Conservation (phyloP, 139 green algal species). For the Gonium pectorale region DNA sequence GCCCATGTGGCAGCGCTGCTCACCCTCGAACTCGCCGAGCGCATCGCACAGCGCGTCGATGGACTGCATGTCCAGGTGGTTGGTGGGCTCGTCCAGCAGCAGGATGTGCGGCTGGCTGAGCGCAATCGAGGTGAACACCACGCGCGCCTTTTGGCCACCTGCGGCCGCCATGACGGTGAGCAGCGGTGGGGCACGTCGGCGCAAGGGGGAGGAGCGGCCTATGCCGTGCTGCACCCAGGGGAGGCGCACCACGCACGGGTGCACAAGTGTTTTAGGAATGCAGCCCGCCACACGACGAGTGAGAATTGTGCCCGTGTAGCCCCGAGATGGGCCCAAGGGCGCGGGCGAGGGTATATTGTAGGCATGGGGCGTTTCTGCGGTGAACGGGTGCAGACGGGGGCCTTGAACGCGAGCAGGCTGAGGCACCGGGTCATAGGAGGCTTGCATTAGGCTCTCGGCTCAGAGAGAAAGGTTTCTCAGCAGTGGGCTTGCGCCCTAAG, state of each 20-base stretch:
- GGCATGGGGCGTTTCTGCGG: too few relatives aligned
- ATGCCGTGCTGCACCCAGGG: too few relatives aligned
- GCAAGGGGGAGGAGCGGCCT: not conserved
- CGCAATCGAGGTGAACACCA: slow-evolving; percentile 97
- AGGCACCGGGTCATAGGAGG: too few relatives aligned
- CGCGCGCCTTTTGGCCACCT: slow-evolving; percentile 95
- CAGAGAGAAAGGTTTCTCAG: slow-evolving; percentile 49
- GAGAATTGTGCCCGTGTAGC: too few relatives aligned
- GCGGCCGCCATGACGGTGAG: not conserved
- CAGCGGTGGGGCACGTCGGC: not conserved
- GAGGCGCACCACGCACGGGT: too few relatives aligned
- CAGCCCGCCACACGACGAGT: too few relatives aligned
- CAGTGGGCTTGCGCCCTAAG: not conserved
- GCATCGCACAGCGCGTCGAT: slow-evolving; percentile 98
- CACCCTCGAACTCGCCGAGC: slow-evolving; percentile 87
- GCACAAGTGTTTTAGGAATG: too few relatives aligned
- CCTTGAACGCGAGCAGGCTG: too few relatives aligned
- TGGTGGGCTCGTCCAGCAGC: slow-evolving; percentile 95
- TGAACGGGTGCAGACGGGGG: too few relatives aligned
- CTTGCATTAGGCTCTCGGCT: slow-evolving; percentile 21
- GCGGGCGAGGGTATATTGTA: too few relatives aligned
- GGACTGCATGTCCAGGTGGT: slow-evolving; percentile 99
- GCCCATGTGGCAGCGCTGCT: too few relatives aligned
- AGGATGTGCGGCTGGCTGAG: slow-evolving; percentile 95
- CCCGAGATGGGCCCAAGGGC: too few relatives aligned